Evolutionary conservation across 768 basidiomycete species (phyloP).

Genomic region (Steccherinum ochraceum): DNA sequence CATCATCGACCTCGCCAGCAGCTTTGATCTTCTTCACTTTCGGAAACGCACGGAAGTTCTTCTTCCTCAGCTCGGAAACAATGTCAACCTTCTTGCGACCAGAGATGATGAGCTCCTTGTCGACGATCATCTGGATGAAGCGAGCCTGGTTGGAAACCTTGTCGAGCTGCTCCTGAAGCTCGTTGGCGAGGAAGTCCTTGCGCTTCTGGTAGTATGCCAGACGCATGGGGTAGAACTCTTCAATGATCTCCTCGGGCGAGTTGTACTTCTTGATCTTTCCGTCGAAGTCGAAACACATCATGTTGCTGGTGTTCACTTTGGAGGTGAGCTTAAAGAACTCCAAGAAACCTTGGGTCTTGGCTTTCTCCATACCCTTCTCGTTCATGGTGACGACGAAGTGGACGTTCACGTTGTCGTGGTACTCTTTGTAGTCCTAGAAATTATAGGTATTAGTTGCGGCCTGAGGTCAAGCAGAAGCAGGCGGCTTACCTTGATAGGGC

Average conservation of each 20-base stretch:
- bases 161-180: conserved; percentile 76
- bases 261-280: conserved; percentile 94
- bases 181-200: conserved; percentile 84
- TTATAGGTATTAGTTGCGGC: background rate
- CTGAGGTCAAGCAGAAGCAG: no score
- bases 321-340: conserved; percentile 88
- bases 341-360: conserved; percentile 80
- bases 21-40: conserved; percentile 67
- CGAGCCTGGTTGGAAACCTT: conserved; percentile 91
- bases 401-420: conserved; percentile 88
- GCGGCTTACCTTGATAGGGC: conserved; percentile 66
- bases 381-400: conserved; percentile 83
- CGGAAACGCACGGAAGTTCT: conserved; percentile 88
- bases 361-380: conserved; percentile 76
- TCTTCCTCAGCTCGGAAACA: conserved; percentile 72
- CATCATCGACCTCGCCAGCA: conserved; percentile 57
- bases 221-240: conserved; percentile 88
- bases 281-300: conserved; percentile 97
- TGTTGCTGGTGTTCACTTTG: conserved; percentile 88
- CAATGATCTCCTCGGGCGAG: conserved; percentile 83
- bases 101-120: conserved; percentile 72
- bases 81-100: conserved; percentile 88
- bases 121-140: conserved; percentile 94
- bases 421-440: conserved; percentile 89
- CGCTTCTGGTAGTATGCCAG: conserved; percentile 92